Percentiles rank a stretch among this genome's conserved stretches.
phyloP scores from a whole-genome alignment of 108 stramenopile genomes.

The Cylindrotheca fusiformis region DNA sequence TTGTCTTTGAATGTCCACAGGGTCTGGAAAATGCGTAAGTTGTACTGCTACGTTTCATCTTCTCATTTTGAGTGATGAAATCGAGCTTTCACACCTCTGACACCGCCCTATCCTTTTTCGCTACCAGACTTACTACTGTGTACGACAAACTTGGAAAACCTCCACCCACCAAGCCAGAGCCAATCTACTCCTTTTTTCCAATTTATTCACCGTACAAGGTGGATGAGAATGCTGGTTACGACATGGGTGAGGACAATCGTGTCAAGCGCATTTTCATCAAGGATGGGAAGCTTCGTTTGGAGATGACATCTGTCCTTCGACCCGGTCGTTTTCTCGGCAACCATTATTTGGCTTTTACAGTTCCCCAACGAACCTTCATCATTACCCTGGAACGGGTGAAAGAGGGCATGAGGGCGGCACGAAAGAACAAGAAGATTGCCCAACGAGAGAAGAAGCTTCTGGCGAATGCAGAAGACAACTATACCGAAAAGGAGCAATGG shows the following conservation, averaged over 20 bases:
- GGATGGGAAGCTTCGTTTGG: slow-evolving; percentile 78
- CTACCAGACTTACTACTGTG: neutral
- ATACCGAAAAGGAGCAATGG: slow-evolving; percentile 3
- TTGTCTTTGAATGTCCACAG: slow-evolving; percentile 80
- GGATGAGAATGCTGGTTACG: slow-evolving; percentile 70
- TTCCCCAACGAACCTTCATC: slow-evolving; percentile 82
- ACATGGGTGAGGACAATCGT: slow-evolving; percentile 80
- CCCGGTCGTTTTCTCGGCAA: slow-evolving; percentile 86
- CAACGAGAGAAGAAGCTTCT: slow-evolving; percentile 37
- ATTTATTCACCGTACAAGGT: slow-evolving; percentile 80
- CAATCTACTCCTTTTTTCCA: slow-evolving; percentile 80
- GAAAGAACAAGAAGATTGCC: slow-evolving; percentile 69
- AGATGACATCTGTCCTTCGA: slow-evolving; percentile 71
- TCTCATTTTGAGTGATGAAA: neutral
- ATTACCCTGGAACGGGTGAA: slow-evolving; percentile 78
- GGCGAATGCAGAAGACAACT: neutral
- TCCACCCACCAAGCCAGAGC: slow-evolving; percentile 48
- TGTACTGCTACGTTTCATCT: no score
- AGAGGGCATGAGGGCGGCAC: slow-evolving; percentile 73
- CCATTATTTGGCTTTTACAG: slow-evolving; percentile 84
- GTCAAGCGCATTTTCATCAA: slow-evolving; percentile 69
- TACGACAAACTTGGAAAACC: slow-evolving; percentile 20
- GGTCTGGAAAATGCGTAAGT: slow-evolving; percentile 69
- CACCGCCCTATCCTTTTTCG: neutral
- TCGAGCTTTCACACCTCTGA: neutral